phyloP scores from a whole-genome alignment of 208 protist species.

The Wallacemonas sp. region DNA sequence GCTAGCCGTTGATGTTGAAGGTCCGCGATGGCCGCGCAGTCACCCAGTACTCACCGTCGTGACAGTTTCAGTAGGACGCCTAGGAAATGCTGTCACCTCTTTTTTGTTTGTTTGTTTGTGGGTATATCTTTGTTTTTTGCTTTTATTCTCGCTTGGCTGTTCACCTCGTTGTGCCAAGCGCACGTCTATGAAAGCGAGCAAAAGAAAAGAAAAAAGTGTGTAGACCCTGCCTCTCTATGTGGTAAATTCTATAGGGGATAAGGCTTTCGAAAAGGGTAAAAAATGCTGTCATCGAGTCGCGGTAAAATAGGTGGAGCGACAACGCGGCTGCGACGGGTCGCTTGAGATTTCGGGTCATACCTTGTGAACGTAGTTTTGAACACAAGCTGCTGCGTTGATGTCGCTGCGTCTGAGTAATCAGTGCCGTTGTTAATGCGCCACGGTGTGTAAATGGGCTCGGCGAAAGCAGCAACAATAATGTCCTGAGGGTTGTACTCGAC shows the following conservation, averaged over 20 bases:
- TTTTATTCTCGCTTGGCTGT: no score
- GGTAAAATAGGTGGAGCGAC: slow-evolving; percentile 65
- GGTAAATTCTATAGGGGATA: slow-evolving; percentile 21
- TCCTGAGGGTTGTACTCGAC: slow-evolving; percentile 75
- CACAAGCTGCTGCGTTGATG: slow-evolving; percentile 29
- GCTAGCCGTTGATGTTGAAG: no score
- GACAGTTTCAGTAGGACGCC: no score
- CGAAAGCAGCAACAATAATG: slow-evolving; percentile 72
- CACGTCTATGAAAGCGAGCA: neutral
- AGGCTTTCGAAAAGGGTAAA: slow-evolving; percentile 67
- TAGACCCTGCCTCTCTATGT: slow-evolving; percentile 6
- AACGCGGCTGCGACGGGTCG: slow-evolving; percentile 39
- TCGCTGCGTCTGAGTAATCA: slow-evolving; percentile 32
- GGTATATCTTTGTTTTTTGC: neutral
- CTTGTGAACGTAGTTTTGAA: slow-evolving; percentile 57
- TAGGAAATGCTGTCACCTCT: no score
- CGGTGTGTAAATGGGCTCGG: slow-evolving; percentile 36
- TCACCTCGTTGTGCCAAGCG: no score
- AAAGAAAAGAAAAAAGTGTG: slow-evolving; percentile 4
- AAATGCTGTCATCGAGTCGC: slow-evolving; percentile 55
- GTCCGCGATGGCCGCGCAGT: no score
- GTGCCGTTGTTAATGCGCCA: slow-evolving; percentile 56
- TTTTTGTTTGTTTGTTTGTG: neutral
- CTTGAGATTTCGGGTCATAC: slow-evolving; percentile 41
- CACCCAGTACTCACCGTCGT: no score